These are phyloP conservation scores for Cystobasidium pallidum DNA, from an alignment of 1,284 basidiomycete species.

Conservation along the genomic window DNA sequence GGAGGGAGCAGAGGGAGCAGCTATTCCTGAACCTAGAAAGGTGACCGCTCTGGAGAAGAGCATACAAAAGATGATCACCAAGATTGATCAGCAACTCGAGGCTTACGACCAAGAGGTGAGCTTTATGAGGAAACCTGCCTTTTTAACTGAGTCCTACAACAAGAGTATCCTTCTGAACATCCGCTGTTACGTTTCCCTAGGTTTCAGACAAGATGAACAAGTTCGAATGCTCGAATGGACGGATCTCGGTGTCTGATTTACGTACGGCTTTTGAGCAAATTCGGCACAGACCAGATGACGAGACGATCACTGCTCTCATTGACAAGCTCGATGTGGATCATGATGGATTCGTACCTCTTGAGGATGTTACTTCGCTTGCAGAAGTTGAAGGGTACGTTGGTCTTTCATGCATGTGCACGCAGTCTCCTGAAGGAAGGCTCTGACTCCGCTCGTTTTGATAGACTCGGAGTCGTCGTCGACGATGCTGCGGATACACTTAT, in stretches of 20 bases:
- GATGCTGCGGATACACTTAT: conserved; percentile 38
- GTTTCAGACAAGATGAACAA: conserved; percentile 91
- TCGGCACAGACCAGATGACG: conserved; percentile 87
- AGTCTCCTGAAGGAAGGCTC: no score
- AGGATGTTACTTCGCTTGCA: conserved; percentile 57
- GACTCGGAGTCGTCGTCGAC: conserved; percentile 40
- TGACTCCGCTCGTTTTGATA: background rate
- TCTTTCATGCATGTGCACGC: no score
- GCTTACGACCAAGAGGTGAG: conserved; percentile 71
- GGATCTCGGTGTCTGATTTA: conserved; percentile 87
- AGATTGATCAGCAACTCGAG: conserved; percentile 89
- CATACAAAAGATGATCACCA: conserved; percentile 91
- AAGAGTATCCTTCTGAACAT: no score
- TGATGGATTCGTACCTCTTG: conserved; percentile 83
- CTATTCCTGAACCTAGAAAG: conserved; percentile 19
- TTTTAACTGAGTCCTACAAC: background rate
- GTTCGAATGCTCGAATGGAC: conserved; percentile 89
- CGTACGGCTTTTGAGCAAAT: conserved; percentile 89
- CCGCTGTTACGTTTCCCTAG: no score
- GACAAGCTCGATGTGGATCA: conserved; percentile 95
- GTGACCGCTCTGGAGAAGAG: conserved; percentile 77
- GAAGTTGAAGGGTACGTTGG: conserved; percentile 54
- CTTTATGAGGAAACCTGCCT: background rate
- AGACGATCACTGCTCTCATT: conserved; percentile 83
- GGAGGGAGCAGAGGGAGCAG: background rate